Evolutionary conservation across 1,284 basidiomycete species (phyloP).

Genomic region (Microbotryum intermedium): DNA sequence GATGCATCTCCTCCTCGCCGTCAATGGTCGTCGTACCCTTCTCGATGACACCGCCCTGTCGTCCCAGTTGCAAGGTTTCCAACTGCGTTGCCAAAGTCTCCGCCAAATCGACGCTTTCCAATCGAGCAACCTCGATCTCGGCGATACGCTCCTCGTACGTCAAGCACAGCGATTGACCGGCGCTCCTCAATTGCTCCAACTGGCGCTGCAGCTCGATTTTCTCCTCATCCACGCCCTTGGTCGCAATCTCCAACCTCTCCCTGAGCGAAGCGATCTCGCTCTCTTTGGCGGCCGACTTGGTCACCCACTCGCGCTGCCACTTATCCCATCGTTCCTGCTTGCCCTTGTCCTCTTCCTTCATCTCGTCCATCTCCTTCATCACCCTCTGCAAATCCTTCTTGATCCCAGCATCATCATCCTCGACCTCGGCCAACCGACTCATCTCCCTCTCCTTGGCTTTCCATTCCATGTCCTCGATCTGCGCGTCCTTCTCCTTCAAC

Average conservation of each 20-base stretch:
- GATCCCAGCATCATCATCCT: conserved; percentile 14
- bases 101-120: conserved; percentile 62
- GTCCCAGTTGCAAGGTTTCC: conserved; percentile 21
- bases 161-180: conserved; percentile 60
- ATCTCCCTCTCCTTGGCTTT: conserved; percentile 3
- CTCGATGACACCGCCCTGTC: too few relatives aligned
- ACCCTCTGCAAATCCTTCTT: conserved; percentile 15
- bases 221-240: conserved; percentile 39
- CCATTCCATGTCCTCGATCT: not conserved
- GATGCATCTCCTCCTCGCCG: too few relatives aligned
- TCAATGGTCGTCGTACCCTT: too few relatives aligned
- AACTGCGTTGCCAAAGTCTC: conserved; percentile 55
- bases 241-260: conserved; percentile 19
- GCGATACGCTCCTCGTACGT: conserved; percentile 81
- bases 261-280: conserved; percentile 33
- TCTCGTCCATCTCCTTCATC: not conserved
- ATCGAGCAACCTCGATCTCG: conserved; percentile 58
- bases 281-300: conserved; percentile 30
- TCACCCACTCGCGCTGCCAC: conserved; percentile 21
- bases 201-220: conserved; percentile 43
- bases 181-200: conserved; percentile 65
- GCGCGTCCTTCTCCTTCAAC: not conserved
- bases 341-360: not conserved
- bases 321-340: conserved; percentile 17
- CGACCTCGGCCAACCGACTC: conserved; percentile 1